Evolutionary conservation across 345 rosid genomes (phyloP), one percentile per base, ranked within the genome.

Genomic region (Eucalyptus guilfoylei): DNA sequence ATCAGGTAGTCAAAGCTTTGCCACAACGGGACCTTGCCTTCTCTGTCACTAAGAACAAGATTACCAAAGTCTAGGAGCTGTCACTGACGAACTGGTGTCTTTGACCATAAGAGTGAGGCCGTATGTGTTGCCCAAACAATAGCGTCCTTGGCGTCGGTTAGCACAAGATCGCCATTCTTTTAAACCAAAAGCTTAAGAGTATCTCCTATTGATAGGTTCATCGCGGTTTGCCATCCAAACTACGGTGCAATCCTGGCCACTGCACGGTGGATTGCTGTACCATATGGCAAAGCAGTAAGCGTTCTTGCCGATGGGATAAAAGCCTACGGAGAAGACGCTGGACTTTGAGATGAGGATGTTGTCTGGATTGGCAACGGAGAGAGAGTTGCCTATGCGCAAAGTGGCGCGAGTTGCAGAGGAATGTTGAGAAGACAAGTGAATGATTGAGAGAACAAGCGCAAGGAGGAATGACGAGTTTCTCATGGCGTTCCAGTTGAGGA

Each of bases 211-310:
- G 3, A 91, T 93, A 5, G 93, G 93, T 17, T 45, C 9, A 87
- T 92, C 90, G 2, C 91, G 87, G 89, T 92, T 91, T 7, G 93
- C 93, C 90, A 87, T 91, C 94, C 93, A 93, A 47, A 91, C 93
- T 10, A 88, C 45, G n/a, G 91, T 88, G 55, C 48, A 28, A 11
- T 62, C 4, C 80, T 67, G 12, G 40, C 40, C 81, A 86, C 37
- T 40, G 88, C 87, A 85, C 4, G 17, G 40, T 14, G 88, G 90
- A 24, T 87, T 49, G 55, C 11, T 87, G 88, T 89, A 87, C 94
- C 94, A 92, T 30, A 89, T 85, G 37, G 90, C 86, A 42, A 89
- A 91, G 80, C 40, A 67, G 23, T 67, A 32, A 4, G 80, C 40
- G 40, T 67, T 67, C 11, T n/a, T n/a, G 80, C 80, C 80, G 11